Evolutionary conservation across 1,284 basidiomycete genomes (phyloP), one percentile per base, ranked within the genome.

Genomic region (Sporisorium graminicola): DNA sequence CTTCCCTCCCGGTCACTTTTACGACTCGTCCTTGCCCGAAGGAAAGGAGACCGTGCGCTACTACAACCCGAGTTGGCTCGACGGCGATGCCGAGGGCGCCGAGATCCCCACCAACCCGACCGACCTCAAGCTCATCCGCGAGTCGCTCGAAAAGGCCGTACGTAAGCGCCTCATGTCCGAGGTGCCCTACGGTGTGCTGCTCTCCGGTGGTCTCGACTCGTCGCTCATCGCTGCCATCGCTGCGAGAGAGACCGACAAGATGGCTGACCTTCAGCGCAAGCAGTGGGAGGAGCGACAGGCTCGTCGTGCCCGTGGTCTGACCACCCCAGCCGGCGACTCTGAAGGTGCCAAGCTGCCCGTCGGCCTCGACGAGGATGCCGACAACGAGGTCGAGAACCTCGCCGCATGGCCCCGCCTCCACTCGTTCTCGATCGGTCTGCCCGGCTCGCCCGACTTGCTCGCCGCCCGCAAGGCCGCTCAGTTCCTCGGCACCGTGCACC

Each of bases 151-250:
- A 87, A 91, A 90, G 58, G 94, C 97, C 13, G 97, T 99, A 49
- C 90, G 92, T 82, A 99, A 99, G 88, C 90, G 97, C 61, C 88
- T 99, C 63, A 99, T 99, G 97, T 94, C 93, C 60, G 97, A 99
- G 87, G 97, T 99, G 2, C 97, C 97, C 13, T 99, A 98, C 83
- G 97, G 97, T 79, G 97, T 99, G 13, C 89, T 99, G 44, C 90
- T 99, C 60, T 94, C 93, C 69, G 97, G 97, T 65, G 97, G 97
- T 56, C 88, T 99, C 65, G 97, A 99, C 86, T 95, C 94, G 84
- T 95, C 93, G 84, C 88, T 99, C 85, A 98, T 99, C 79, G 97
- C 97, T 18, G 89, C 95, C 27, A 95, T 99, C 81, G 97, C 97
- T n/a, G 92, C 94, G 4, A 89, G 96, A 69, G 96, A 98, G 87